Conservation (phyloP, 1,284 basidiomycete genomes). For the Schizophyllum commune region DNA sequence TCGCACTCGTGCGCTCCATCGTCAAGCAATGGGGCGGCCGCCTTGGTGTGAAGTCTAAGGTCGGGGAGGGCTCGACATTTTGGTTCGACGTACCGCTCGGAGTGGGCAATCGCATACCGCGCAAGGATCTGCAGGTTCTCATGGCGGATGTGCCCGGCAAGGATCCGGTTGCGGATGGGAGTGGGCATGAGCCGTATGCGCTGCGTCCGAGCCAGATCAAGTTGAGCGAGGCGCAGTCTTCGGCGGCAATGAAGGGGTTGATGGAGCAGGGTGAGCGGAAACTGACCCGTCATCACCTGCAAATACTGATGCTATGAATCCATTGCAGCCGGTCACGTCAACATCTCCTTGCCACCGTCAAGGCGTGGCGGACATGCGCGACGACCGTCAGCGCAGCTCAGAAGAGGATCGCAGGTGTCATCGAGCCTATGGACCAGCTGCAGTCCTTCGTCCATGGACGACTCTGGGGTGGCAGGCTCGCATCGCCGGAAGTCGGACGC, state of each 20-base stretch:
- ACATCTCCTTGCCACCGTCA: conserved; percentile 15
- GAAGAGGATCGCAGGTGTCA: neutral
- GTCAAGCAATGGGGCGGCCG: conserved; percentile 13
- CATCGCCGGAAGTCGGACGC: neutral
- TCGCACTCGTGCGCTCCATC: conserved; percentile 13
- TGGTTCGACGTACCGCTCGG: conserved; percentile 13
- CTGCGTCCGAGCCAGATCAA: neutral
- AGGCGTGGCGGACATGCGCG: neutral
- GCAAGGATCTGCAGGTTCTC: neutral
- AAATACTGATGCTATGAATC: neutral
- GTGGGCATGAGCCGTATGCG: neutral
- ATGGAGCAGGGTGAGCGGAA: conserved; percentile 57
- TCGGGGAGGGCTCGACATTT: conserved; percentile 12
- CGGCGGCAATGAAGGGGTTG: conserved; percentile 51
- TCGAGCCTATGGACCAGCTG: neutral
- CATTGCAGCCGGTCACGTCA: conserved; percentile 48
- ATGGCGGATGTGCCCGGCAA: neutral
- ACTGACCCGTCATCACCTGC: conserved; percentile 2
- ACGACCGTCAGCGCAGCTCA: neutral
- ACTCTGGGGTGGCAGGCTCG: neutral
- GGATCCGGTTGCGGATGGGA: neutral
- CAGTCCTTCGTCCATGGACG: neutral
- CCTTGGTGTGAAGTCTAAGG: conserved; percentile 12
- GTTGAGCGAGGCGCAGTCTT: conserved; percentile 19
- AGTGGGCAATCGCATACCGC: conserved; percentile 5